Evolutionary conservation across 805 yeast species (phyloP), one percentile per base, ranked within the genome.

Genomic region (Barnettozyma pratensis): DNA sequence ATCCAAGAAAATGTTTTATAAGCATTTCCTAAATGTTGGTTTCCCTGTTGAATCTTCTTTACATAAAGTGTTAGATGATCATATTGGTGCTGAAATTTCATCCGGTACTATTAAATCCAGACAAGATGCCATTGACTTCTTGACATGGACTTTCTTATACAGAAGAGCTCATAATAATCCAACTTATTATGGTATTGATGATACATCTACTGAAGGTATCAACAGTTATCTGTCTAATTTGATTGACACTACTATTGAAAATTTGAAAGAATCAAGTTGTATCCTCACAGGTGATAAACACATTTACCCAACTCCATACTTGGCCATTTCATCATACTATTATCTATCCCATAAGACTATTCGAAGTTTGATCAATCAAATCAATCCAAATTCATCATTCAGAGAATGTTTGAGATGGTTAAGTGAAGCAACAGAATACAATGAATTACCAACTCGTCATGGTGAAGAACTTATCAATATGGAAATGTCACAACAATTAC

Each of bases 151-250:
- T 0, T 94, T 94, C 62, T 71, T 94, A 74, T 84, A 78, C 69
- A 96, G 94, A 14, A 74, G 99, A 49, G 94, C 94, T 94, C 81
- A 85, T 48, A 85, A 89, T 61, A 92, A 90, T 55, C 99, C 99
- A 4, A 83, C 91, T 58, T 84, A 85, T 0, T 95, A 94, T 61
- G 97, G 94, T 19, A 80, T 95, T 44, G 87, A 81, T 35, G 81
- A 80, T 45, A 80, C 92, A 79, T 77, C 92, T 12, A 69, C 83
- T 5, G 74, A 76, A 0, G 95, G 97, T 1, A 97, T 97, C 0
- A 72, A 87, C 53, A 70, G 85, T 46, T 75, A 92, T 29, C 90
- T 91, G 54, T 70, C 81, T 5, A 80, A 72, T 1, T 72, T 92
- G 47, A 80, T 94, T 51, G 95, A 90, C 57, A 59, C 62, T 2